Evolutionary conservation across 148 eudicot species (phyloP).

Genomic region (Amaranthus cruentus): DNA sequence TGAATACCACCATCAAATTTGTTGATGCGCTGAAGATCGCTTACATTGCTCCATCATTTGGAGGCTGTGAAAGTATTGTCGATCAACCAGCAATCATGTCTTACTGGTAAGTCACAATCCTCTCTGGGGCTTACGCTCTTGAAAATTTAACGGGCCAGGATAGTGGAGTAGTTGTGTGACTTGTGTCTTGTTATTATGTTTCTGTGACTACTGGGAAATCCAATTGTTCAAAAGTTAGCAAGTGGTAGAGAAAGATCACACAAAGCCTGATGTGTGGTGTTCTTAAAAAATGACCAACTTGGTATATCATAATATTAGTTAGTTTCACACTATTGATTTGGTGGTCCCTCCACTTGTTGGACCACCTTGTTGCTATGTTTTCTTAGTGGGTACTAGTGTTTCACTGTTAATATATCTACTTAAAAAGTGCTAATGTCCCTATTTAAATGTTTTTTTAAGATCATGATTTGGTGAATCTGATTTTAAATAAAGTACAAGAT

Average conservation of each 20-base stretch:
- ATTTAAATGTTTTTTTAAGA: background rate
- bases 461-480: background rate
- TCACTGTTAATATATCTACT: background rate
- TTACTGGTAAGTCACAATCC: constrained; percentile 56
- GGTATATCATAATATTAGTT: background rate
- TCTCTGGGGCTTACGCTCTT: background rate
- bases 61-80: constrained; percentile 95
- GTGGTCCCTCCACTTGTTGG: constrained; percentile 20
- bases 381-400: background rate
- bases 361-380: constrained; percentile 12
- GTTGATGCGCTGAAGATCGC: constrained; percentile 77
- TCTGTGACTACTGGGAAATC: constrained; percentile 2
- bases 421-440: background rate
- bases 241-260: background rate
- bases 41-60: constrained; percentile 94
- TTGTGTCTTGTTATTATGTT: constrained; percentile 8
- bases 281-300: background rate
- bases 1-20: constrained; percentile 52
- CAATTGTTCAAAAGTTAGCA: background rate
- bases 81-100: constrained; percentile 98
- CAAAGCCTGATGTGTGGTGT: constrained; percentile 11
- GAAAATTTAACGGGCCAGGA: background rate
- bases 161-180: background rate
- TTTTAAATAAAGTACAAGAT: background rate
- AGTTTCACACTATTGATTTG: background rate